Evolutionary conservation across 768 basidiomycete species (phyloP).

Genomic region (Pluteus cervinus): DNA sequence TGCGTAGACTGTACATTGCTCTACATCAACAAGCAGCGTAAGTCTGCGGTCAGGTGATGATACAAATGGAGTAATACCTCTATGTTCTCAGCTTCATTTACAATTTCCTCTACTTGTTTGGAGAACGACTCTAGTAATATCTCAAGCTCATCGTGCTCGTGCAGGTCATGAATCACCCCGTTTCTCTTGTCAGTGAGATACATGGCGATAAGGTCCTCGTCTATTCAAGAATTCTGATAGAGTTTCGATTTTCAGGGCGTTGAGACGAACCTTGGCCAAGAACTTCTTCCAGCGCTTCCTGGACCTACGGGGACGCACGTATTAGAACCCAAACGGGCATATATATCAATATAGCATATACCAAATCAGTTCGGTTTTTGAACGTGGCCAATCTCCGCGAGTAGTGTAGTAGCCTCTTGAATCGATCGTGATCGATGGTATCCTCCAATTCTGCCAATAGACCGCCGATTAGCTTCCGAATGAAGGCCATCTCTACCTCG

Average conservation of each 20-base stretch:
- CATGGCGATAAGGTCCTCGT: constrained; percentile 94
- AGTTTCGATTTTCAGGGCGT: constrained; percentile 4
- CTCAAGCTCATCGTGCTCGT: constrained; percentile 92
- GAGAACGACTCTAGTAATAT: constrained; percentile 90
- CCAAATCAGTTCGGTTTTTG: constrained; percentile 84
- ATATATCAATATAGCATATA: constrained; percentile 25
- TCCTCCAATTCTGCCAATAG: constrained; percentile 91
- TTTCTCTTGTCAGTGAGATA: constrained; percentile 85
- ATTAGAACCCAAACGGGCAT: constrained; percentile 4
- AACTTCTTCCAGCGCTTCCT: constrained; percentile 88
- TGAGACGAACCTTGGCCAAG: constrained; percentile 66
- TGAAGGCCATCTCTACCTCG: constrained; percentile 95
- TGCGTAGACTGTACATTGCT: constrained; percentile 95
- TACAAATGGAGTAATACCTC: constrained; percentile 47
- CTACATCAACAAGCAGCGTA: constrained; percentile 30
- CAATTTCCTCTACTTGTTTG: constrained; percentile 96
- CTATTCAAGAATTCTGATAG: constrained; percentile 31
- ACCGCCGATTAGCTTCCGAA: constrained; percentile 84
- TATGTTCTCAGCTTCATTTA: constrained; percentile 85
- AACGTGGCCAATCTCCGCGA: constrained; percentile 84
- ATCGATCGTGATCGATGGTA: constrained; percentile 91
- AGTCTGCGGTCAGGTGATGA: not conserved
- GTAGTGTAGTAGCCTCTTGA: constrained; percentile 88
- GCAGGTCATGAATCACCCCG: constrained; percentile 45
- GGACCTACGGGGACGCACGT: constrained; percentile 48